Percentiles rank a stretch among this genome's conserved stretches.
phyloP scores from a whole-genome alignment of 805 yeast species.

The Saccharomycopsis guyanensis region DNA sequence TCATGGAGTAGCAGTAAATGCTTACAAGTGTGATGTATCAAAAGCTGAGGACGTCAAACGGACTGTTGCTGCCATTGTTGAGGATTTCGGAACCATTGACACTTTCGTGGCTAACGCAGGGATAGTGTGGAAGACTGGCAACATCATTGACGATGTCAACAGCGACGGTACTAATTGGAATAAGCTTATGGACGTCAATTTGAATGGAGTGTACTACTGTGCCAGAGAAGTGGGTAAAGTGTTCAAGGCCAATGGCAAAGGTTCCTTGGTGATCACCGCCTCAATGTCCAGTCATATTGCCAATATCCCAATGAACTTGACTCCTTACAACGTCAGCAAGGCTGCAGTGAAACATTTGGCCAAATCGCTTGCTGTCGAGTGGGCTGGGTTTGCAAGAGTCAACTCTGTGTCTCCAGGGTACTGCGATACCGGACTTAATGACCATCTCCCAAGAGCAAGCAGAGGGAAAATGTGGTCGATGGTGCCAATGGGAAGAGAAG shows the following conservation, averaged over 20 bases:
- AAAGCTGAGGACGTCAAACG: slow-evolving; percentile 40
- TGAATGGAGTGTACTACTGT: slow-evolving; percentile 75
- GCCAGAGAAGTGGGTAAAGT: slow-evolving; percentile 66
- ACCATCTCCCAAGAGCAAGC: slow-evolving; percentile 24
- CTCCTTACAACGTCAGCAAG: slow-evolving; percentile 75
- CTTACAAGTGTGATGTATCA: slow-evolving; percentile 54
- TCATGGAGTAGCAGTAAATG: slow-evolving; percentile 53
- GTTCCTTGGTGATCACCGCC: slow-evolving; percentile 76
- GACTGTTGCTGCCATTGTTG: slow-evolving; percentile 41
- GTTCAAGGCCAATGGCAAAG: slow-evolving; percentile 61
- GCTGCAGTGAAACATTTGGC: slow-evolving; percentile 75
- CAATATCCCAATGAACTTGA: slow-evolving; percentile 80
- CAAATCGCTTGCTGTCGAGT: slow-evolving; percentile 75
- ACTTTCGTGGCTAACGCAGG: slow-evolving; percentile 87
- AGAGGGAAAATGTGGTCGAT: slow-evolving; percentile 28
- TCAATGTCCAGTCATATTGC: slow-evolving; percentile 87
- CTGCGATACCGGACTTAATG: slow-evolving; percentile 37
- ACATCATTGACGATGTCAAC: slow-evolving; percentile 38
- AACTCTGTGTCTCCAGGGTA: slow-evolving; percentile 48
- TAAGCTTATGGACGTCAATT: slow-evolving; percentile 63
- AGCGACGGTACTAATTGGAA: slow-evolving; percentile 49
- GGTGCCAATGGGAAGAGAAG: slow-evolving; percentile 41
- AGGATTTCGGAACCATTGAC: slow-evolving; percentile 75
- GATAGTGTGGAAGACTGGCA: slow-evolving; percentile 70
- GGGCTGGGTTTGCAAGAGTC: slow-evolving; percentile 61